phyloP scores from a whole-genome alignment of 169 alveolate species.

The Cryptosporidium ubiquitum region DNA sequence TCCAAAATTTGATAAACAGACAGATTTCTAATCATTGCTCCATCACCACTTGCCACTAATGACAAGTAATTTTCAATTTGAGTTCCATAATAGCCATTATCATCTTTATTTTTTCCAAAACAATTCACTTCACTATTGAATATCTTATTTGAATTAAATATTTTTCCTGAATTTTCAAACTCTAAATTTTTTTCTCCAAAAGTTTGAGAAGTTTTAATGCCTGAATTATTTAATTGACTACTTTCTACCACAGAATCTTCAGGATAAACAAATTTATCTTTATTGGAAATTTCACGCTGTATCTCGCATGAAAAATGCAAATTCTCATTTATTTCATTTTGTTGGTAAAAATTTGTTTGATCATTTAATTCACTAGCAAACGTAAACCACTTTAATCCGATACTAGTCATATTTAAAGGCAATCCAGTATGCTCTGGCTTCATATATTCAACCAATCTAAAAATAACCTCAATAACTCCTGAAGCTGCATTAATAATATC shows the following conservation, averaged over 20 bases:
- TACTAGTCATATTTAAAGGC: conserved; percentile 48
- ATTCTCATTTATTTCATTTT: neutral
- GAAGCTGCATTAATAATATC: neutral
- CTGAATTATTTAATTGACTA: neutral
- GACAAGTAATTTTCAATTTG: neutral
- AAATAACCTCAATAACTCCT: conserved; percentile 29
- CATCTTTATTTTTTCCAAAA: neutral
- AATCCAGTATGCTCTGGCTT: conserved; percentile 57
- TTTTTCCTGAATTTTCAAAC: neutral
- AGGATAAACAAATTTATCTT: neutral
- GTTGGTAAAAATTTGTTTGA: neutral
- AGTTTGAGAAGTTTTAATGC: neutral
- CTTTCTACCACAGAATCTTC: neutral
- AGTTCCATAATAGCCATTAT: neutral
- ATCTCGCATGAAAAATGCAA: neutral
- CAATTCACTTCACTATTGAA: neutral
- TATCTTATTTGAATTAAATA: neutral
- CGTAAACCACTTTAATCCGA: conserved; percentile 20
- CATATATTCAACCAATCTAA: conserved; percentile 36
- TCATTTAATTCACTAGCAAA: neutral
- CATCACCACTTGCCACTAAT: neutral
- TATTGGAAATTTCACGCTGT: neutral
- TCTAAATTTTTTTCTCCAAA: neutral
- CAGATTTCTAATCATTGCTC: neutral
- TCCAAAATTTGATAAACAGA: neutral